Evolutionary conservation across 2,329 filamentous ascomycete species (phyloP).

Genomic region (Exophiala phaeomuriformis): DNA sequence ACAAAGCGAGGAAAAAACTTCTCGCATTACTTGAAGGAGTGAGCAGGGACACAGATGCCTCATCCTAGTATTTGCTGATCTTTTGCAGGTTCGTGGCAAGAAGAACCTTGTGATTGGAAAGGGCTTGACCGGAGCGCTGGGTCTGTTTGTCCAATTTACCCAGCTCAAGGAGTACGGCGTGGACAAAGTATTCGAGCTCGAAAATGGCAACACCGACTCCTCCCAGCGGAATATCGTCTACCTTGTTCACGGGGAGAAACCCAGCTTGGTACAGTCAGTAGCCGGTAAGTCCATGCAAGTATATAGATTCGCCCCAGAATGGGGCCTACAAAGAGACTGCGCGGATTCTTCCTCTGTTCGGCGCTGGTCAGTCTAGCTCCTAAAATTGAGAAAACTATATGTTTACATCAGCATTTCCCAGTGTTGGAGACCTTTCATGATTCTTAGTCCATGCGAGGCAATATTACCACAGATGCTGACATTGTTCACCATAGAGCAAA

Average conservation of each 20-base stretch:
- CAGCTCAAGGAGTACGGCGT: slow-evolving; percentile 95
- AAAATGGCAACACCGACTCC: slow-evolving; percentile 90
- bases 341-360: slow-evolving; percentile 14
- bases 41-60: slow-evolving; percentile 45
- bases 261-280: slow-evolving; percentile 73
- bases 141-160: slow-evolving; percentile 88
- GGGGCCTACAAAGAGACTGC: slow-evolving; percentile 22
- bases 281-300: slow-evolving; percentile 62
- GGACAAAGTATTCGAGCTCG: slow-evolving; percentile 92
- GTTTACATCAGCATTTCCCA: not conserved
- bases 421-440: not conserved
- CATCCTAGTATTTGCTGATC: slow-evolving; percentile 29
- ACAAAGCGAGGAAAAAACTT: slow-evolving; percentile 72
- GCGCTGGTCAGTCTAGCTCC: slow-evolving; percentile 22
- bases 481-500: slow-evolving; percentile 60
- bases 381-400: slow-evolving; percentile 10
- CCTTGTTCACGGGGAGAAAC: slow-evolving; percentile 82
- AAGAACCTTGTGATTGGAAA: slow-evolving; percentile 96
- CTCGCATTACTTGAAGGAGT: slow-evolving; percentile 89
- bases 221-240: slow-evolving; percentile 94
- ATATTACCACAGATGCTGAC: slow-evolving; percentile 47
- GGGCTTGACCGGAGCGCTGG: slow-evolving; percentile 79
- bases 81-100: slow-evolving; percentile 80
- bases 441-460: not conserved
- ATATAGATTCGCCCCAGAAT: slow-evolving; percentile 19